Evolutionary conservation across 2,329 filamentous ascomycete species (phyloP).

Genomic region (Ascochyta fabae): DNA sequence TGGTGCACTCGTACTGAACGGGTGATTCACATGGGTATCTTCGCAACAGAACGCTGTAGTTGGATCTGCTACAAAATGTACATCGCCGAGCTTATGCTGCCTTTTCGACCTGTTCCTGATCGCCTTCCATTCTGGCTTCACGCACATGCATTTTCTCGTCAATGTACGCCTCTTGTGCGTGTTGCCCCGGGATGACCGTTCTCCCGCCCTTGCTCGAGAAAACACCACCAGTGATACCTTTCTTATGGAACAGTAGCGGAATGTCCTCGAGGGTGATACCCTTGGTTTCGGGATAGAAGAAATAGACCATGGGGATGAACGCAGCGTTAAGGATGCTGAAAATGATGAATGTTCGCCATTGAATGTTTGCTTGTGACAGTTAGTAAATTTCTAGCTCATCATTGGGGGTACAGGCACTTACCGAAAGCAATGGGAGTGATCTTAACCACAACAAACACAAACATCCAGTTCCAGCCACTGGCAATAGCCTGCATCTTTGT

Average conservation of each 20-base stretch:
- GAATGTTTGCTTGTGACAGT: constrained; percentile 46
- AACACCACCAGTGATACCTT: constrained; percentile 21
- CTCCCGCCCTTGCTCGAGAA: constrained; percentile 22
- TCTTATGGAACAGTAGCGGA: constrained; percentile 45
- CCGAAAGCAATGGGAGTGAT: constrained; percentile 45
- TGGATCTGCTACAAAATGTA: no score
- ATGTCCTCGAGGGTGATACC: constrained; percentile 65
- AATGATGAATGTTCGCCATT: constrained; percentile 51
- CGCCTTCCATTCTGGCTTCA: not conserved
- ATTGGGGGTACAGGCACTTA: constrained; percentile 30
- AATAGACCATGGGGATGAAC: constrained; percentile 30
- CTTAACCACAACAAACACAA: constrained; percentile 13
- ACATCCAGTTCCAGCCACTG: constrained; percentile 7
- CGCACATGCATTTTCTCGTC: constrained; percentile 13
- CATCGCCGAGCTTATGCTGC: not conserved
- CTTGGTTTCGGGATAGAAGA: constrained; percentile 52
- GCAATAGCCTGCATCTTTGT: constrained; percentile 8
- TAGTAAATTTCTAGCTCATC: not conserved
- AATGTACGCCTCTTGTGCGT: constrained; percentile 14
- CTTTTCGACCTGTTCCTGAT: not conserved
- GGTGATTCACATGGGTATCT: no score
- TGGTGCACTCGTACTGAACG: no score
- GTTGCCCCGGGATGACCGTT: constrained; percentile 18
- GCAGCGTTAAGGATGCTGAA: constrained; percentile 2
- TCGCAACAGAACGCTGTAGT: no score